Evolutionary conservation across 2,329 filamentous ascomycete genomes (phyloP).

Genomic region (Cadophora luteo-olivacea): DNA sequence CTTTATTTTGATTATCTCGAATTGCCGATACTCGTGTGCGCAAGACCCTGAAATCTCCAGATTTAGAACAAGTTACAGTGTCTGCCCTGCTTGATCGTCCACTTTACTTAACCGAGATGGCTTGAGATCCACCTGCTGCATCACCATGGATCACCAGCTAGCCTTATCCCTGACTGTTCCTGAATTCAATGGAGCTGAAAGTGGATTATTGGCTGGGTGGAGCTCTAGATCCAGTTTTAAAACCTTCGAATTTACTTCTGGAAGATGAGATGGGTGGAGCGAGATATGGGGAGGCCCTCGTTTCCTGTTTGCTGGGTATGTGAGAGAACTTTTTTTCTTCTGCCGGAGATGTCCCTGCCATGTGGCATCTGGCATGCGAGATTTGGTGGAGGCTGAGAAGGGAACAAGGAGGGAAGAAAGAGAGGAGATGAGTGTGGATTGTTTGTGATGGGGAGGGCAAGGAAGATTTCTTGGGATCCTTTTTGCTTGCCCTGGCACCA

Average conservation of each 20-base stretch:
- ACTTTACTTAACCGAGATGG: not conserved
- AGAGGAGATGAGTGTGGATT: not conserved
- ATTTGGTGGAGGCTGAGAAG: conserved; percentile 14
- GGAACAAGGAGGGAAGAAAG: not conserved
- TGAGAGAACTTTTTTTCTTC: conserved; percentile 2
- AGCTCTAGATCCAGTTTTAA: conserved; percentile 5
- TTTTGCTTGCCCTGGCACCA: not conserved
- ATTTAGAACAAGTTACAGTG: conserved; percentile 1
- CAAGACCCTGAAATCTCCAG: conserved; percentile 9
- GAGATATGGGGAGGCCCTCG: not conserved
- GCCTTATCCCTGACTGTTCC: not conserved
- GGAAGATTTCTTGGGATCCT: not conserved
- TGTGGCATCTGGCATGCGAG: conserved; percentile 1
- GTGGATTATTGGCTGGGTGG: conserved; percentile 1
- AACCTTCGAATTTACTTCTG: conserved; percentile 29
- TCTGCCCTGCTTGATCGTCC: not conserved
- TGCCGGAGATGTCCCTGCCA: not conserved
- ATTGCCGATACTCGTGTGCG: not conserved
- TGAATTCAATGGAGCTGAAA: not conserved
- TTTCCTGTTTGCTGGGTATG: conserved; percentile 18
- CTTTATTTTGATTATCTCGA: not conserved
- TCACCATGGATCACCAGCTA: not conserved
- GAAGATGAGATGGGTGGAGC: conserved; percentile 23
- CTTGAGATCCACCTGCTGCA: not conserved
- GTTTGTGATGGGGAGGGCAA: not conserved